Evolutionary conservation across 768 basidiomycete genomes (phyloP), one percentile per base, ranked within the genome.

Genomic region (Cyclocybe aegerita): DNA sequence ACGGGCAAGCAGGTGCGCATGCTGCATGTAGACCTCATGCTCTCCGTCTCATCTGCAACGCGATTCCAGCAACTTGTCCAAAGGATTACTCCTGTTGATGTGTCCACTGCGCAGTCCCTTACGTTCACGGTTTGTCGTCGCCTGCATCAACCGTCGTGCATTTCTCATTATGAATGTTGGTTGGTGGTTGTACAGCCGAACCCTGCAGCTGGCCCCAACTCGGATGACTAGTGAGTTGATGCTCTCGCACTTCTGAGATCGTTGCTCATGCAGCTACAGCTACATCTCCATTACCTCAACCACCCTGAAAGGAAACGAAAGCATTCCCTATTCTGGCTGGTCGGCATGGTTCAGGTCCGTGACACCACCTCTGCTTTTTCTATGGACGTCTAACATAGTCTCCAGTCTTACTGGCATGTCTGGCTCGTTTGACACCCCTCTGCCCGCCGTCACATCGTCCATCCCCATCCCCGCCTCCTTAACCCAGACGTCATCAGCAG

Each of bases 221-320:
- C 80, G n/a, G 69, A 72, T 53, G 56, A 57, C 40, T 90, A 86
- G 87, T 88, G 60, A 51, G 83, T 57, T 39, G 29, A 29, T 15
- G 5, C 39, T 50, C 12, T 32, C 11, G 32, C 48, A 39, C 7
- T 41, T 49, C 9, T 53, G 39, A 14, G 9, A 46, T 54, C 4
- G 59, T 50, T 41, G 31, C 34, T 52, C 14, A 51, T 37, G 16
- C 29, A 16, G n/a, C 4, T 30, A 4, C 41, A 90, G 87, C 56
- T 89, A 88, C 64, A 62, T 90, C 53, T 76, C 76, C 52, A 82
- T 90, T 59, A 75, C 65, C 23, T 79, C 76, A 3, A 70, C 59
- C 16, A 60, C 58, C 7, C 56, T 65, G 17, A 64, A 64, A 41
- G 66, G 61, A 32, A 67, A 61, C 44, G 53, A 57, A 16, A 60